Evolutionary conservation across 2,329 filamentous ascomycete species (phyloP), one percentile per base, ranked within the genome.

Genomic region (Fusarium succisae): DNA sequence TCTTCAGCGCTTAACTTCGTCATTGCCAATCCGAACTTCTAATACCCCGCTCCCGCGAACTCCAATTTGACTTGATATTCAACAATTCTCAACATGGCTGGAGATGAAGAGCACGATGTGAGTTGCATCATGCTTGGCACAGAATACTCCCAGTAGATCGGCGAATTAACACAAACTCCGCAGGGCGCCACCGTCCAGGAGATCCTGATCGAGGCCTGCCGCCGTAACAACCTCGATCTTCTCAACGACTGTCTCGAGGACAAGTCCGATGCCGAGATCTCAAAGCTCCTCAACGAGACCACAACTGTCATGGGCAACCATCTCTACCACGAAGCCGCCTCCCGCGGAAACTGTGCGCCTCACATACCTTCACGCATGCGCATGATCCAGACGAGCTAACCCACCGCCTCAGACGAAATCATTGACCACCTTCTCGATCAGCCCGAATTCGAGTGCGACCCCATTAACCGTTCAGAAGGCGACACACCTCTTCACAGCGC

Each of bases 181-280:
- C 12, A 17, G 93, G 96, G 96, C 81, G 96, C 96, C 77, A 94
- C 94, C 69, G 90, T 91, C 53, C 89, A 92, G 82, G 96, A 98
- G 86, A 90, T 94, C 79, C 90, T 98, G 78, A 91, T 98, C 84
- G 96, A 97, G 86, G 94, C 96, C 78, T 97, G 94, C 85, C 94
- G 96, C 70, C 91, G 95, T 80, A 96, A 98, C 88, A 98, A 98
- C 84, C 91, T 91, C 76, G 92, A 96, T 61, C 91, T 98, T 69
- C 90, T 98, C 64, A 85, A 89, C 77, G 92, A 96, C 78, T 89
- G 95, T 65, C 87, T 98, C 76, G 84, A 88, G 47, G 84, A 85
- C 74, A 89, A 89, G 74, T 84, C 85, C 66, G 90, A 92, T 62
- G 87, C 90, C 67, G 87, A 93, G 78, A 90, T 94, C 69, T 91